Evolutionary conservation across 345 rosid genomes (phyloP).

Genomic region (Salix brachista): DNA sequence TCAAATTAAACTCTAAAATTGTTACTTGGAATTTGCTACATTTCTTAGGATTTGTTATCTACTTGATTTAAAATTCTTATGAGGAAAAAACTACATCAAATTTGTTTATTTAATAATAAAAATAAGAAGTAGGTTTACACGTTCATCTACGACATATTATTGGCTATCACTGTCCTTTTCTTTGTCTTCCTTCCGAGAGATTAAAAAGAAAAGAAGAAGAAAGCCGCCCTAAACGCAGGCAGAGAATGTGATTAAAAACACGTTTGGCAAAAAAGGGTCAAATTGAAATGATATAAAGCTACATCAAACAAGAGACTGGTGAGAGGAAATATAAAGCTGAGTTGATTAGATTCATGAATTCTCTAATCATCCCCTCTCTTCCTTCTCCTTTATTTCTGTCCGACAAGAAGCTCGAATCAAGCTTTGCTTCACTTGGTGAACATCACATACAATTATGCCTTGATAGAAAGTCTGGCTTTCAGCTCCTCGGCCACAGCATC

Average conservation of each 20-base stretch:
- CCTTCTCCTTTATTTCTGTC: background rate
- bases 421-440: background rate
- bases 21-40: too few species aligned
- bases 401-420: background rate
- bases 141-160: too few species aligned
- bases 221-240: background rate
- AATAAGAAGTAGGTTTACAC: too few species aligned
- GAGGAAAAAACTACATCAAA: too few species aligned
- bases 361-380: background rate
- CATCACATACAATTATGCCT: constrained; percentile 29
- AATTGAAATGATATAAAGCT: background rate
- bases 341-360: background rate
- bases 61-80: too few species aligned
- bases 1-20: too few species aligned
- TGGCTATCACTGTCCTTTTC: too few species aligned
- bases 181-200: background rate
- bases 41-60: too few species aligned
- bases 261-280: background rate
- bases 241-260: background rate
- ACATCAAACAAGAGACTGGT: background rate
- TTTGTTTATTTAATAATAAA: too few species aligned
- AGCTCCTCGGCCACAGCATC: constrained; percentile 88
- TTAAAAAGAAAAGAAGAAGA: too few species aligned
- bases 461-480: constrained; percentile 45
- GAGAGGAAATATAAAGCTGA: background rate